These are phyloP conservation scores for Acrocalymma vagum DNA, from an alignment of 2,329 filamentous ascomycete genomes.

Conservation along the genomic window DNA sequence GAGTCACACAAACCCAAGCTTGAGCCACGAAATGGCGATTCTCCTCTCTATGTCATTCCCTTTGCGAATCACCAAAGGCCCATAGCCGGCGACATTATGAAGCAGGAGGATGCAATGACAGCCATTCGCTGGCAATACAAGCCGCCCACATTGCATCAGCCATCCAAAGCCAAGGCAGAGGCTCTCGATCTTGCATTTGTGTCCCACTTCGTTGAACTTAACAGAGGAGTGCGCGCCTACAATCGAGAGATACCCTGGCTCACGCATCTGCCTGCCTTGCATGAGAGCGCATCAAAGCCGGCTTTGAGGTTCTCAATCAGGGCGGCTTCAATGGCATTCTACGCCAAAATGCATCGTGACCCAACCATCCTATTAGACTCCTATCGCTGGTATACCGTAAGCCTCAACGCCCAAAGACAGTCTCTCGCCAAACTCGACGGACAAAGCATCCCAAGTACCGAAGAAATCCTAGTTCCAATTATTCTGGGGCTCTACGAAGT, in stretches of 20 bases:
- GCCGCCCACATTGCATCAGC: slow-evolving; percentile 33
- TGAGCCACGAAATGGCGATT: no score
- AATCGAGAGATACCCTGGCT: slow-evolving; percentile 37
- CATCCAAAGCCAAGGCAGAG: slow-evolving; percentile 30
- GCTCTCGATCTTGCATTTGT: slow-evolving; percentile 38
- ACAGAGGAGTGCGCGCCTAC: slow-evolving; percentile 23
- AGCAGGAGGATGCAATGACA: slow-evolving; percentile 25
- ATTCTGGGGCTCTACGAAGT: slow-evolving; percentile 41
- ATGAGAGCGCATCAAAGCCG: slow-evolving; percentile 26
- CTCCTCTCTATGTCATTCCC: no score
- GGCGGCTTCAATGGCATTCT: slow-evolving; percentile 43
- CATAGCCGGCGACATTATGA: slow-evolving; percentile 4
- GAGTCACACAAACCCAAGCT: no score
- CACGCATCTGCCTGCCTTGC: slow-evolving; percentile 28
- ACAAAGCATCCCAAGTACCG: slow-evolving; percentile 31
- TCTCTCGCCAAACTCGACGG: slow-evolving; percentile 25
- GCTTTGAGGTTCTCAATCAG: slow-evolving; percentile 39
- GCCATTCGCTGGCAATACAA: slow-evolving; percentile 34
- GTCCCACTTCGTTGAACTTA: slow-evolving; percentile 39
- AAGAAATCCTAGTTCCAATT: slow-evolving; percentile 39
- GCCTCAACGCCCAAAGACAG: slow-evolving; percentile 33
- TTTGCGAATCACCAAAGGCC: no score
- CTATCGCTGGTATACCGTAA: slow-evolving; percentile 41
- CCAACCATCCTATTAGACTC: slow-evolving; percentile 39
- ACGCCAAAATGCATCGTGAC: slow-evolving; percentile 38